A percentile compares a stretch with the other conserved stretches of the same genome.
These are phyloP conservation scores for Schoenoplectus triqueter DNA, from an alignment of 202 grass and related monocot genomes.

Conservation along the genomic window DNA sequence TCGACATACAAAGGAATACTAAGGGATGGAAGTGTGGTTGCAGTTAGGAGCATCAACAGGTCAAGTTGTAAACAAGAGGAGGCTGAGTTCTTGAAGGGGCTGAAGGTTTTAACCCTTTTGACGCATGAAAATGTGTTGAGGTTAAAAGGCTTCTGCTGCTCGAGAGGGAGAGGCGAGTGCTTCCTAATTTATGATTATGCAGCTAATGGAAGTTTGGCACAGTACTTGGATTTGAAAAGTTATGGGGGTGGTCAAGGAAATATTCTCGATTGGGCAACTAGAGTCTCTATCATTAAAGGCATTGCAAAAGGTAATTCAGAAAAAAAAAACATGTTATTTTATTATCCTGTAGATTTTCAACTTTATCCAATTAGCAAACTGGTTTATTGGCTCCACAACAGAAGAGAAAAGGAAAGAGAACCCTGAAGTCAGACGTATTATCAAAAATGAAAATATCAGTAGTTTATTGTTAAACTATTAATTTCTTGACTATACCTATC, in stretches of 20 bases:
- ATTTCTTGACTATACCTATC: too few relatives aligned
- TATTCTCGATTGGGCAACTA: conserved; percentile 84
- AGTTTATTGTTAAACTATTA: not conserved
- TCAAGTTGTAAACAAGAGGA: conserved; percentile 98
- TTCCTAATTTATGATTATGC: conserved; percentile 89
- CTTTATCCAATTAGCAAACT: not conserved
- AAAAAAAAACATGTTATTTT: conserved; percentile 1
- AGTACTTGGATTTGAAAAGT: conserved; percentile 61
- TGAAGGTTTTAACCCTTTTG: conserved; percentile 74
- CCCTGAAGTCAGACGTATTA: not conserved
- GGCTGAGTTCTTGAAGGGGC: conserved; percentile 77
- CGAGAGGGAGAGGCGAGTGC: conserved; percentile 77
- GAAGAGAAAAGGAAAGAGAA: not conserved
- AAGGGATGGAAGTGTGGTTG: conserved; percentile 68
- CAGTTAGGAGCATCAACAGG: conserved; percentile 90
- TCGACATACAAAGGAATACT: conserved; percentile 85
- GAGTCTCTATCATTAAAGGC: conserved; percentile 86
- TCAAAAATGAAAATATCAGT: not conserved
- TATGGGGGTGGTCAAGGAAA: conserved; percentile 32
- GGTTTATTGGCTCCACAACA: not conserved
- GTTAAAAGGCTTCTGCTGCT: conserved; percentile 92
- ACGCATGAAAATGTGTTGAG: conserved; percentile 83
- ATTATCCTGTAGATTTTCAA: not conserved
- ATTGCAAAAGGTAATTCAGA: conserved; percentile 73
- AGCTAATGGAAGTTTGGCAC: conserved; percentile 65